Conservation (phyloP, 192 early-diverging fungal species). For the Coemansia sp. region DNA sequence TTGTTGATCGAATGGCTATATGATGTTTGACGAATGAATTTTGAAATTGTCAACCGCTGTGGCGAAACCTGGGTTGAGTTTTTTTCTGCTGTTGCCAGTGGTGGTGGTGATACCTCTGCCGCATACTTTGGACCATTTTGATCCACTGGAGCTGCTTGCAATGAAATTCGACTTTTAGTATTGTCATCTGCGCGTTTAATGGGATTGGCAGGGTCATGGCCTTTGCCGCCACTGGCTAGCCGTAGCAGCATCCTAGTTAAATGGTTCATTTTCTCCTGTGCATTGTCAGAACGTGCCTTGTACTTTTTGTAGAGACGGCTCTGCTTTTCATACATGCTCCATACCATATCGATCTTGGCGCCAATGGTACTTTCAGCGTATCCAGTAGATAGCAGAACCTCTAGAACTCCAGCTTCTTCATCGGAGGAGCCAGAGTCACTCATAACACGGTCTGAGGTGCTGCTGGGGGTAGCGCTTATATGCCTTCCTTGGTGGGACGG, state of each 20-base stretch:
- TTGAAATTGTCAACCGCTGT: neutral
- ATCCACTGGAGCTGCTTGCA: neutral
- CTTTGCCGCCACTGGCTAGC: too few species aligned
- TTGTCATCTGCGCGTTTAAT: neutral
- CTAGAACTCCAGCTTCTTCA: neutral
- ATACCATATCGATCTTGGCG: conserved; percentile 4
- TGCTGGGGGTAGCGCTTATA: neutral
- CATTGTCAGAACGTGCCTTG: conserved; percentile 20
- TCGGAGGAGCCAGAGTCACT: neutral
- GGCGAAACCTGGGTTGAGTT: too few species aligned
- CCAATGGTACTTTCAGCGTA: neutral
- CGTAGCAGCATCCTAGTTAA: conserved; percentile 10
- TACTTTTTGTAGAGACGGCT: conserved; percentile 23
- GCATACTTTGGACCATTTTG: neutral
- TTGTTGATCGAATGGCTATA: neutral
- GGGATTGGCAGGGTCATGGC: neutral
- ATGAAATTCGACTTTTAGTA: neutral
- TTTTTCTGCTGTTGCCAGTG: too few species aligned
- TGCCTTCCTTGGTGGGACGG: neutral
- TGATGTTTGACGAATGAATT: neutral
- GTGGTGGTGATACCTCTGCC: neutral
- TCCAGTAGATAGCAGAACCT: neutral
- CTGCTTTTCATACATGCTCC: conserved; percentile 22
- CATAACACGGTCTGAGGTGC: neutral
- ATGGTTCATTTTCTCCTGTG: conserved; percentile 35